Conservation (phyloP, 331 rosid genomes). For the Malus hybrid region DNA sequence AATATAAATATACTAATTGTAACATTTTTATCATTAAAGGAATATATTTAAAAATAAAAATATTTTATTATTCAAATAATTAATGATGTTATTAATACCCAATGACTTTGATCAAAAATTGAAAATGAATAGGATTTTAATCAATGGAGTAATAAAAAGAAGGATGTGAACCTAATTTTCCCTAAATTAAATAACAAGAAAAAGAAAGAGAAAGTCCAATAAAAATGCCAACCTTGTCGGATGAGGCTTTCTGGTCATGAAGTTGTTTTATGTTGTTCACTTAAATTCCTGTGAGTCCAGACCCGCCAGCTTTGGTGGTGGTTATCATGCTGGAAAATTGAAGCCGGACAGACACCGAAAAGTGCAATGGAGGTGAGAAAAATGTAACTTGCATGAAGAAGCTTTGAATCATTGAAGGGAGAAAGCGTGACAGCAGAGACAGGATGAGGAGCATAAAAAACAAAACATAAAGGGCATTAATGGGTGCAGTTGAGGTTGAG, state of each 20-base stretch:
- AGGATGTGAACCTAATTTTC: no score
- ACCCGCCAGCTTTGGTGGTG: not conserved
- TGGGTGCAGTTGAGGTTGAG: slow-evolving; percentile 21
- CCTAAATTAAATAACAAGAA: not conserved
- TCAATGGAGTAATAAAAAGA: no score
- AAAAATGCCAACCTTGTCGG: slow-evolving; percentile 26
- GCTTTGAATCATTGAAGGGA: not conserved
- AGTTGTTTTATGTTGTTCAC: slow-evolving; percentile 8
- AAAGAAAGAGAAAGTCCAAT: not conserved
- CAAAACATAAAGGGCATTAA: slow-evolving; percentile 16
- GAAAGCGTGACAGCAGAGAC: no score
- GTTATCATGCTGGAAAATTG: not conserved
- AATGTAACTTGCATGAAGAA: slow-evolving; percentile 4
- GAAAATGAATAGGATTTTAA: no score
- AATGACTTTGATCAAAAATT: no score
- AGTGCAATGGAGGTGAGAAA: not conserved
- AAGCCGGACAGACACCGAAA: slow-evolving; percentile 7
- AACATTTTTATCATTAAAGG: no score
- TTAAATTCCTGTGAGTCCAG: not conserved
- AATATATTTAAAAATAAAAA: no score
- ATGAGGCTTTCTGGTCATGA: slow-evolving; percentile 17
- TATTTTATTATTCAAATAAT: no score
- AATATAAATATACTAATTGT: no score
- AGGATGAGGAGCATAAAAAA: not conserved
- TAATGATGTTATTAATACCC: no score